Conservation (phyloP, 208 protist species). For the Angomonas ambiguus region DNA sequence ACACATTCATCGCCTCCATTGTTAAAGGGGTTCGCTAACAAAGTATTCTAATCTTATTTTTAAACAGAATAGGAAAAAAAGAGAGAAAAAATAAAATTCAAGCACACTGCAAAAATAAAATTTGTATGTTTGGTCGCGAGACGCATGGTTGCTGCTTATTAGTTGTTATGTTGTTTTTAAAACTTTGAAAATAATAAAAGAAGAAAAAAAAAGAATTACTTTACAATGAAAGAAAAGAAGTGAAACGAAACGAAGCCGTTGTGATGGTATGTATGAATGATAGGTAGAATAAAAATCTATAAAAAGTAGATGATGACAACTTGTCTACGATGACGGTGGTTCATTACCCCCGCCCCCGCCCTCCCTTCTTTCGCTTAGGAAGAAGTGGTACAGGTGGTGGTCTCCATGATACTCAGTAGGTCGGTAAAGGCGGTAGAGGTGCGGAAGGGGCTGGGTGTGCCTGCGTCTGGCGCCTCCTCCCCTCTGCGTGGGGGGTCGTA, state of each 20-base stretch:
- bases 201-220: not conserved
- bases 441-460: not conserved
- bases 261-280: too few species aligned
- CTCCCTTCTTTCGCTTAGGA: not conserved
- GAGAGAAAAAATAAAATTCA: slow-evolving; percentile 13
- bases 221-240: not conserved
- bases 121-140: too few species aligned
- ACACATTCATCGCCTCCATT: not conserved
- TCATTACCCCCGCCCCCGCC: not conserved
- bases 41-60: not conserved
- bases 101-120: not conserved
- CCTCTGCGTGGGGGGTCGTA: not conserved
- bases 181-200: not conserved
- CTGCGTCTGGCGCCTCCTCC: not conserved
- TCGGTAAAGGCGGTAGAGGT: slow-evolving; percentile 18
- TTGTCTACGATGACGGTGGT: too few species aligned
- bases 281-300: too few species aligned
- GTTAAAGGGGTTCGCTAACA: too few species aligned
- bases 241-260: too few species aligned
- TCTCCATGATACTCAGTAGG: slow-evolving; percentile 15
- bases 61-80: slow-evolving; percentile 8
- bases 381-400: slow-evolving; percentile 9
- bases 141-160: too few species aligned
- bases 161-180: not conserved
- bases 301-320: too few species aligned